Conservation (phyloP, 306 rosid genomes). For the Sesbania bispinosa region DNA sequence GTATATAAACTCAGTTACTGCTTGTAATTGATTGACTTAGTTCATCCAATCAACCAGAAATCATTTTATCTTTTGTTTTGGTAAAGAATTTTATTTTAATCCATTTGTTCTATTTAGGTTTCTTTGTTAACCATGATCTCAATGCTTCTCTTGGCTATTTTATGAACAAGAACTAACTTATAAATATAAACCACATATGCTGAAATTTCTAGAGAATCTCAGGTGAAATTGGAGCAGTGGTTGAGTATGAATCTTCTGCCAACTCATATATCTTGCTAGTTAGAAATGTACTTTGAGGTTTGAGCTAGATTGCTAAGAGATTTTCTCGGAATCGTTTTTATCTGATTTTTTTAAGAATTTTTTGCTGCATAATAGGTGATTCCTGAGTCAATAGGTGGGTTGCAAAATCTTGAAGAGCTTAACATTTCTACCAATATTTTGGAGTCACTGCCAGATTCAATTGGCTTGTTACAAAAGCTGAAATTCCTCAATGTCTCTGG, state of each 20-base stretch:
- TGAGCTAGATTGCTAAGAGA: neutral
- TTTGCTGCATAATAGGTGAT: constrained; percentile 47
- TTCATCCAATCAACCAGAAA: no score
- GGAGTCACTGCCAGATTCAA: constrained; percentile 71
- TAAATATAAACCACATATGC: neutral
- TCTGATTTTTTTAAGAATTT: neutral
- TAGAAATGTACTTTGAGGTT: no score
- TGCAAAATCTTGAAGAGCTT: constrained; percentile 82
- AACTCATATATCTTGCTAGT: neutral
- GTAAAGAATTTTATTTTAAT: neutral
- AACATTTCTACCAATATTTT: constrained; percentile 68
- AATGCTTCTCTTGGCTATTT: neutral
- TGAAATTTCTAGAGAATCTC: neutral
- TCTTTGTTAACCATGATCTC: neutral
- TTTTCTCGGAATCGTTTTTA: neutral
- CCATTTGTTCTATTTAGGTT: neutral
- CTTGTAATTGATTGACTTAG: no score
- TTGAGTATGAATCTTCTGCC: neutral
- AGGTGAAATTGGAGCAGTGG: neutral
- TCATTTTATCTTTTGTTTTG: no score
- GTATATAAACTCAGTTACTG: no score
- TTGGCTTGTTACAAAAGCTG: constrained; percentile 78
- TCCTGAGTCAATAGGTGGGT: constrained; percentile 72
- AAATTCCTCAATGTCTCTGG: constrained; percentile 66
- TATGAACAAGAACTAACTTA: neutral